phyloP scores from a whole-genome alignment of 495 filamentous ascomycete genomes.

The Aspergillus affinis region DNA sequence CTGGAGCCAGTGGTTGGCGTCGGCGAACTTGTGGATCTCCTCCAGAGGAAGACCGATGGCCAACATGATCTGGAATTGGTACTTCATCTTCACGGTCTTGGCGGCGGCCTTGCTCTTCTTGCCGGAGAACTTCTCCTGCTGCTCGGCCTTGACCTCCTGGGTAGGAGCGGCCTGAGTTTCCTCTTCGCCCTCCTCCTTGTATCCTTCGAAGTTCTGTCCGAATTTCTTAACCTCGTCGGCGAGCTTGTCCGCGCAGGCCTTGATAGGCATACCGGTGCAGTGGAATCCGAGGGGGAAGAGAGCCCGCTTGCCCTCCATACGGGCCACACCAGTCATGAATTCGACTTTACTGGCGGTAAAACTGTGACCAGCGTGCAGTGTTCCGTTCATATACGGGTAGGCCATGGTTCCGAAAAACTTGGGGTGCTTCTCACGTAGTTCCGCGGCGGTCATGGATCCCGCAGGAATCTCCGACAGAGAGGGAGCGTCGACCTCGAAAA shows the following conservation, averaged over 20 bases:
- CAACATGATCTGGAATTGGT: constrained; percentile 88
- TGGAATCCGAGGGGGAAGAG: constrained; percentile 93
- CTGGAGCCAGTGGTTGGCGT: constrained; percentile 82
- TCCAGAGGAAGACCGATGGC: constrained; percentile 77
- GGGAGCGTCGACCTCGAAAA: constrained; percentile 87
- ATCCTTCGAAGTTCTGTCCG: constrained; percentile 80
- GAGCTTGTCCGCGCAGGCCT: constrained; percentile 94
- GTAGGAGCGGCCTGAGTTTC: constrained; percentile 51
- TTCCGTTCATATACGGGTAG: constrained; percentile 97
- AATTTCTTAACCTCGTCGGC: constrained; percentile 85
- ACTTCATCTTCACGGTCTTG: constrained; percentile 87
- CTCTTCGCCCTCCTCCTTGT: constrained; percentile 59
- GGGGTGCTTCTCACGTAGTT: constrained; percentile 76
- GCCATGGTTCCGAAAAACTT: constrained; percentile 95
- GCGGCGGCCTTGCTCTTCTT: constrained; percentile 94
- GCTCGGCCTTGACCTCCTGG: constrained; percentile 67
- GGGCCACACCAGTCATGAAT: constrained; percentile 76
- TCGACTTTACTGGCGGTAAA: constrained; percentile 91
- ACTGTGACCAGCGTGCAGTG: constrained; percentile 85
- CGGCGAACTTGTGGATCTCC: constrained; percentile 89
- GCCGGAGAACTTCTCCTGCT: constrained; percentile 85
- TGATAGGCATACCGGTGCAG: constrained; percentile 97
- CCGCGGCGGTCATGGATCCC: constrained; percentile 63
- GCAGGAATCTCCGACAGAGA: constrained; percentile 70
- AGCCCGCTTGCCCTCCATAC: constrained; percentile 85